Base-by-base conservation (phyloP, 441 rosid species). In the Flueggea neowawraea region DNA sequence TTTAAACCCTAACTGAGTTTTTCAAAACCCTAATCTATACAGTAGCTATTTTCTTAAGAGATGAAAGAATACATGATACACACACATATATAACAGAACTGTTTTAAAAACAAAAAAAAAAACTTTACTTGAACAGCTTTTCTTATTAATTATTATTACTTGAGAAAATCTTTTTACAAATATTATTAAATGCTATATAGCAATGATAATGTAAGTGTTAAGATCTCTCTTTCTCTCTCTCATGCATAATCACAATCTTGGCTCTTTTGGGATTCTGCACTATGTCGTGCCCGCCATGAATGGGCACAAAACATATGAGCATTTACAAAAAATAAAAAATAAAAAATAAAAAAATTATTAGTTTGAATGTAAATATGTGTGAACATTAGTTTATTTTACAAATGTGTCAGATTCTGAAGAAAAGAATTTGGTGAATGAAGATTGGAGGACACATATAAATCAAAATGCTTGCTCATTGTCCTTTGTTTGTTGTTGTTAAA, bases 11-110 rank as follows among this genome's bases (percentile, higher is more conserved):
- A 73, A 71, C 14, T 41, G 9, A 56, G 63, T 55, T 45, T 36
- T 65, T 66, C 54, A 51, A 71, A 79, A 79, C 83, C 83, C 83
- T 79, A 79, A 71, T 68, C 54, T 70, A 41, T 52, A 66, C 47
- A 58, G 36, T 69, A 64, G 66, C 17, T 36, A n/a, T 52, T 60
- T 56, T 10, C 50, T n/a, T 47, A 52, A 62, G n/a, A 28, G 44
- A 48, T 12, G 47, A 39, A 62, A 65, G 50, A 60, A 14, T 52
- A 63, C 58, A 63, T 16, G 44, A 47, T 6, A 4, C n/a, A 47
- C 10, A n/a, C n/a, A n/a, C n/a, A 44, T 33, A 45, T 16, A n/a
- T 32, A 55, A 52, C 55, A 55, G 57, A 50, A 55, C 43, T 14
- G 45, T 47, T n/a, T n/a, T n/a, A 50, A 47, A 22, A 22, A 22